phyloP scores from a whole-genome alignment of 352 stramenopile species.

The Aphanomyces astaci region DNA sequence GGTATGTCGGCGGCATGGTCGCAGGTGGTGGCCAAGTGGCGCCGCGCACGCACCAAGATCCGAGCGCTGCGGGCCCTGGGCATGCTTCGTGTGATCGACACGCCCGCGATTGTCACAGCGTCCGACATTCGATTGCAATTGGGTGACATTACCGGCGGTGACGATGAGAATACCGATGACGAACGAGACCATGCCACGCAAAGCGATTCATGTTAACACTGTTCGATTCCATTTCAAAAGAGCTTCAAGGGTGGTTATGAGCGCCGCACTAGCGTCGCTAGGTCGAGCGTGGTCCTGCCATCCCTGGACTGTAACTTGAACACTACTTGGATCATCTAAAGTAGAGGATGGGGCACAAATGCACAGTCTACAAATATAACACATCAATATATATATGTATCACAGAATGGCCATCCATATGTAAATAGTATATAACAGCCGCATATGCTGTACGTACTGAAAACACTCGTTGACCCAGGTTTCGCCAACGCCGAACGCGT shows the following conservation, averaged over 20 bases:
- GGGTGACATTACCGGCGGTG: neutral
- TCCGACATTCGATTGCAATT: constrained; percentile 15
- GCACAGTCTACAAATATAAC: neutral
- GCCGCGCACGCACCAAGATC: constrained; percentile 80
- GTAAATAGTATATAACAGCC: no score
- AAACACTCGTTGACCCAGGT: constrained; percentile 18
- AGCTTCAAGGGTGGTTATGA: neutral
- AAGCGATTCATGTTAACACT: neutral
- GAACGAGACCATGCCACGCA: neutral
- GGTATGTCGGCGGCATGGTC: neutral
- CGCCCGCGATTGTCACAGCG: constrained; percentile 1
- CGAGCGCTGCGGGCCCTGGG: constrained; percentile 74
- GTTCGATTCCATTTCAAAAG: neutral
- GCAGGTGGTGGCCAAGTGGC: constrained; percentile 54
- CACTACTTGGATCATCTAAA: neutral
- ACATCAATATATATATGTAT: neutral
- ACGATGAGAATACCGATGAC: constrained; percentile 8
- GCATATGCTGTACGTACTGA: constrained; percentile 19
- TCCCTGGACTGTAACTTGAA: neutral
- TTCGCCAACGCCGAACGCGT: constrained; percentile 7
- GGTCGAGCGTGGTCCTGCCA: neutral
- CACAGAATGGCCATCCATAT: neutral
- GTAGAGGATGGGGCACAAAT: neutral
- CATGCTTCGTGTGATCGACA: constrained; percentile 6
- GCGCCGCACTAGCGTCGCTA: neutral